These are phyloP conservation scores for Acacia pycnantha DNA, from an alignment of 331 rosid genomes.

Conservation along the genomic window DNA sequence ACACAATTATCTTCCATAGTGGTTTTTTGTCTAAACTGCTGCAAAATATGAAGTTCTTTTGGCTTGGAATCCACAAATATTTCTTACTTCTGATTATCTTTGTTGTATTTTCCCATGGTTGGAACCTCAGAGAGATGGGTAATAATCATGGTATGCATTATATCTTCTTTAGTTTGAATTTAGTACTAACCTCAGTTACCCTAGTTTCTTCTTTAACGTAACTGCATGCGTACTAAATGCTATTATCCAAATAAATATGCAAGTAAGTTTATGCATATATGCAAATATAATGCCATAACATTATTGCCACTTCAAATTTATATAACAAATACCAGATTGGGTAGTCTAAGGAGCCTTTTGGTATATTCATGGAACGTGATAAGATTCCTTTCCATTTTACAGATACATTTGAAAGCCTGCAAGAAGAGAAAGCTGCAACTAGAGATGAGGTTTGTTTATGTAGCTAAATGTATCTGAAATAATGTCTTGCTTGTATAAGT, in stretches of 20 bases:
- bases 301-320: not conserved
- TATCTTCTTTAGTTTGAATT: not conserved
- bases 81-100: constrained; percentile 42
- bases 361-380: not conserved
- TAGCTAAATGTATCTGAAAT: not conserved
- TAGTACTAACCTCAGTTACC: not conserved
- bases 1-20: not conserved
- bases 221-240: not conserved
- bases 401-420: constrained; percentile 31
- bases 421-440: constrained; percentile 21
- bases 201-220: not conserved
- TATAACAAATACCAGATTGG: not conserved
- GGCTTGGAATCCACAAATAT: constrained; percentile 17
- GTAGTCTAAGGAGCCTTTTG: not conserved
- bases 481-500: not conserved
- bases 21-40: not conserved
- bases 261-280: not conserved
- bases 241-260: not conserved
- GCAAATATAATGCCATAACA: not conserved
- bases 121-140: constrained; percentile 34
- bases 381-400: not conserved
- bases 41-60: constrained; percentile 40
- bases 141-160: constrained; percentile 33
- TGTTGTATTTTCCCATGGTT: constrained; percentile 33
- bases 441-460: constrained; percentile 36